These are phyloP conservation scores for Phytophthora rubi DNA, from an alignment of 352 stramenopile species.

Conservation along the genomic window DNA sequence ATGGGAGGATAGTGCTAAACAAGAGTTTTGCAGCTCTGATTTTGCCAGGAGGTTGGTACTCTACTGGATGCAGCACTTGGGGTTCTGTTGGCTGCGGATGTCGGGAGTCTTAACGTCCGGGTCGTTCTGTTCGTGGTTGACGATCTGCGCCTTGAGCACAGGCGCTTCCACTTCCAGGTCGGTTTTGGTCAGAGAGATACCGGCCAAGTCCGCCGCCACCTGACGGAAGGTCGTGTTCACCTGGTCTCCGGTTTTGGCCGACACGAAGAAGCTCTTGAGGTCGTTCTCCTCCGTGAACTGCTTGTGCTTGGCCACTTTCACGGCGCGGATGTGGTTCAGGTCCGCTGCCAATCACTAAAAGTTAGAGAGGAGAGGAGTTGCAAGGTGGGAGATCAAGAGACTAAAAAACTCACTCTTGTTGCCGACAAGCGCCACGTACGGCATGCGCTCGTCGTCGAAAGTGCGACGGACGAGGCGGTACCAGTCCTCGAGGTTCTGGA, in stretches of 20 bases:
- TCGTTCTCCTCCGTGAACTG: constrained; percentile 95
- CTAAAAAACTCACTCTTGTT: constrained; percentile 91
- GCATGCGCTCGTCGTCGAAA: constrained; percentile 88
- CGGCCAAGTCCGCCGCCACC: constrained; percentile 83
- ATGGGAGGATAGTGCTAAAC: neutral
- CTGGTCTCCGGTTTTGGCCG: constrained; percentile 94
- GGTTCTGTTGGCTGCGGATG: constrained; percentile 49
- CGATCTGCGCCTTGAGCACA: constrained; percentile 91
- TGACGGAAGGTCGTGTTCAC: constrained; percentile 90
- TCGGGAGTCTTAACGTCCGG: constrained; percentile 85
- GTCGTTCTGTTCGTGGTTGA: constrained; percentile 94
- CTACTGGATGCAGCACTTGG: constrained; percentile 68
- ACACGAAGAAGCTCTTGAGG: constrained; percentile 92
- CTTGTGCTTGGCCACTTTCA: constrained; percentile 90
- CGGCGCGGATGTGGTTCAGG: constrained; percentile 90
- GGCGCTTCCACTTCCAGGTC: constrained; percentile 88
- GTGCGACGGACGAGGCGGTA: constrained; percentile 90
- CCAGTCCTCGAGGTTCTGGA: constrained; percentile 96
- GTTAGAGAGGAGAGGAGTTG: neutral
- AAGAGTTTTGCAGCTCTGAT: neutral
- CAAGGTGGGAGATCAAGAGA: neutral
- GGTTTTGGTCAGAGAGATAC: constrained; percentile 80
- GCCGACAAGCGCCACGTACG: constrained; percentile 90
- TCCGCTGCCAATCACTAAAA: constrained; percentile 57
- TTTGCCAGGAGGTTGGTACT: neutral